Evolutionary conservation across 495 filamentous ascomycete genomes (phyloP).

Genomic region (Chaetomium fimeti): DNA sequence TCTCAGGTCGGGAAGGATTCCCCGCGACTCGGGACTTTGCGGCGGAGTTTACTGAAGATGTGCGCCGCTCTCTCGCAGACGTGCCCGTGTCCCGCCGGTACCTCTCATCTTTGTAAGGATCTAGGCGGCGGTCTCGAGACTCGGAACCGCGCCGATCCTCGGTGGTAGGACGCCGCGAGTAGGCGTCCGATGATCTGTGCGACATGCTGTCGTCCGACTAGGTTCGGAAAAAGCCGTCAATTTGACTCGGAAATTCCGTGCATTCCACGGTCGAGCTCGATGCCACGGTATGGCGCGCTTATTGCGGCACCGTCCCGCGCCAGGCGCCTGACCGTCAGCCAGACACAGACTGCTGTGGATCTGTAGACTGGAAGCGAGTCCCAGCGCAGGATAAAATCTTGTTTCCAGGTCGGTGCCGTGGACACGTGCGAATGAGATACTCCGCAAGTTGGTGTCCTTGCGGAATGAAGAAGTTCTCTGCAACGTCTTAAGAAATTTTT

Average conservation of each 20-base stretch:
- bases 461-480: neutral
- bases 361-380: neutral
- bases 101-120: slow-evolving; percentile 14
- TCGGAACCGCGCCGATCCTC: slow-evolving; percentile 27
- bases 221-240: slow-evolving; percentile 9
- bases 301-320: neutral
- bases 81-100: slow-evolving; percentile 16
- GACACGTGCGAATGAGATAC: neutral
- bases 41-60: neutral
- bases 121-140: slow-evolving; percentile 18
- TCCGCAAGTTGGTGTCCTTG: neutral
- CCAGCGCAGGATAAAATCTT: neutral
- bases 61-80: neutral
- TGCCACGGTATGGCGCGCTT: neutral
- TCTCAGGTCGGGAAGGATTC: neutral
- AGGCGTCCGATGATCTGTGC: slow-evolving; percentile 25
- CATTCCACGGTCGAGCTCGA: neutral
- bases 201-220: slow-evolving; percentile 24
- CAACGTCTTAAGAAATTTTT: neutral
- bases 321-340: neutral
- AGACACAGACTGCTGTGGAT: neutral
- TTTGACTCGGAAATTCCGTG: neutral
- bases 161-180: slow-evolving; percentile 25
- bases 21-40: neutral
- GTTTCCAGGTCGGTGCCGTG: neutral